These are phyloP conservation scores for Wickerhamiella galacta DNA, from an alignment of 805 yeast species.

Conservation along the genomic window DNA sequence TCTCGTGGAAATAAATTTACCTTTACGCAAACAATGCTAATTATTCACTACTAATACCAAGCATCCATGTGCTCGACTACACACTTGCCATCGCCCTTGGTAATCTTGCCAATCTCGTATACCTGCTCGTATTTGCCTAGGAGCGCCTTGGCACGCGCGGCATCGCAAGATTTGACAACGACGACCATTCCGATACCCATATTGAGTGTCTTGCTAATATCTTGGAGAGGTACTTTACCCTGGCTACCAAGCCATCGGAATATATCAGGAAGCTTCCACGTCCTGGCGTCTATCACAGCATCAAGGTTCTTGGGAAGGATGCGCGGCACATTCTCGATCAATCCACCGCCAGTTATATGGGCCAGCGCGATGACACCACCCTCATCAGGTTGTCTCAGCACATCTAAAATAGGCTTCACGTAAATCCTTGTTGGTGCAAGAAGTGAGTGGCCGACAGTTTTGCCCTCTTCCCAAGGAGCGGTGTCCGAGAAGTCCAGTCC, in stretches of 20 bases:
- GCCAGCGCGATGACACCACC: constrained; percentile 73
- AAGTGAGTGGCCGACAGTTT: constrained; percentile 71
- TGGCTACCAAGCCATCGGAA: constrained; percentile 88
- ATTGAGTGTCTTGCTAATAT: constrained; percentile 80
- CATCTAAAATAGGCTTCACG: constrained; percentile 74
- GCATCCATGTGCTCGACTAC: constrained; percentile 18
- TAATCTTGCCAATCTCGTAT: constrained; percentile 47
- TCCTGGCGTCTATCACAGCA: constrained; percentile 61
- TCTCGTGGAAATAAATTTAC: constrained; percentile 1
- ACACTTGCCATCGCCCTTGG: constrained; percentile 28
- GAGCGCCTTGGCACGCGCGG: constrained; percentile 36
- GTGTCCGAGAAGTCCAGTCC: constrained; percentile 52
- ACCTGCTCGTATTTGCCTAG: constrained; percentile 59
- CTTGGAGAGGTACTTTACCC: constrained; percentile 76
- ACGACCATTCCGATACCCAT: constrained; percentile 95
- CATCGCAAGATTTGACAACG: constrained; percentile 58
- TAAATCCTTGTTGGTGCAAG: constrained; percentile 85
- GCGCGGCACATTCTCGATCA: constrained; percentile 90
- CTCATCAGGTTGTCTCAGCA: constrained; percentile 34
- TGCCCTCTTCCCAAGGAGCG: constrained; percentile 71
- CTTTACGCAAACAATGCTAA: not conserved
- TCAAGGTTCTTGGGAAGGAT: constrained; percentile 71
- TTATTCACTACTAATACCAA: constrained; percentile 18
- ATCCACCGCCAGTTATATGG: constrained; percentile 97
- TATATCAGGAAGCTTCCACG: constrained; percentile 76